phyloP scores from a whole-genome alignment of 2,329 filamentous ascomycete species.

The Diaporthe sp. region DNA sequence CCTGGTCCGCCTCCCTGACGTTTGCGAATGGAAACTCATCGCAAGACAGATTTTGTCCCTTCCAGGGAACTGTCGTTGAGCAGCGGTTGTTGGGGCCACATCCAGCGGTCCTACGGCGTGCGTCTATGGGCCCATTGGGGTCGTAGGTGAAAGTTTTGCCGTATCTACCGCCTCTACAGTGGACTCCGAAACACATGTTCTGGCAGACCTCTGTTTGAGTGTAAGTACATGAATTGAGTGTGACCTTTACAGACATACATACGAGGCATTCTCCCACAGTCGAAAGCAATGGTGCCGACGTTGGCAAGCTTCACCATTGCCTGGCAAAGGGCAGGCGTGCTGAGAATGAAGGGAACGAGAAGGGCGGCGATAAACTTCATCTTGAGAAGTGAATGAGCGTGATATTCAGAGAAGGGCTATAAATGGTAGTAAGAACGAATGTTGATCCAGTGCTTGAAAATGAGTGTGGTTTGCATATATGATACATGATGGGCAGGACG shows the following conservation, averaged over 20 bases:
- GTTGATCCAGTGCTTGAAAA: neutral
- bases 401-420: neutral
- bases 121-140: neutral
- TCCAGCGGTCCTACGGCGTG: neutral
- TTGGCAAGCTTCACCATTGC: constrained; percentile 3
- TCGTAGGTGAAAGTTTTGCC: constrained; percentile 9
- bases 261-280: neutral
- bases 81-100: constrained; percentile 12
- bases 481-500: neutral
- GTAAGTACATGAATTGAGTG: neutral
- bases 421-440: neutral
- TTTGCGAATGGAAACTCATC: constrained; percentile 20
- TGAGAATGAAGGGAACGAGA: neutral
- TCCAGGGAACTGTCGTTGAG: neutral
- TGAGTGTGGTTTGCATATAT: constrained; percentile 2
- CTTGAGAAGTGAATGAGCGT: neutral
- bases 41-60: neutral
- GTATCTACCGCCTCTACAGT: constrained; percentile 1
- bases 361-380: constrained; percentile 2
- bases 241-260: neutral
- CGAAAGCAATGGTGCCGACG: neutral
- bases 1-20: constrained; percentile 3
- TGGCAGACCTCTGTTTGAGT: constrained; percentile 2
- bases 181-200: constrained; percentile 14
- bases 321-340: constrained; percentile 12